phyloP scores from a whole-genome alignment of 208 protist genomes.

The Phytomonas francai region DNA sequence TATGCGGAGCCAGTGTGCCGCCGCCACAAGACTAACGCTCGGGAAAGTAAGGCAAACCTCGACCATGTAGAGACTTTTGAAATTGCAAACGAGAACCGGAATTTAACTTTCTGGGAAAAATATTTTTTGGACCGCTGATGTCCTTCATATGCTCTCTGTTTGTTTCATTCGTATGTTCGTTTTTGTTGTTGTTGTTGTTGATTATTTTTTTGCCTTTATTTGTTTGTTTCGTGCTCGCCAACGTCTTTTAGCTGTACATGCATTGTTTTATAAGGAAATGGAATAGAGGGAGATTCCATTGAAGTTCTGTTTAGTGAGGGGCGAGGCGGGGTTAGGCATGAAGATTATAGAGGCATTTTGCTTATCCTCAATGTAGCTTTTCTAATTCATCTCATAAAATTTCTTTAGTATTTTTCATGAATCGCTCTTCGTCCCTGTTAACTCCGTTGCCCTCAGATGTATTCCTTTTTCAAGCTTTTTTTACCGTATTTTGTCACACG shows the following conservation, averaged over 20 bases:
- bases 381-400: conserved; percentile 5
- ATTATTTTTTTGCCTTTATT: conserved; percentile 15
- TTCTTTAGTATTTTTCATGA: conserved; percentile 13
- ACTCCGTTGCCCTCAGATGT: not conserved
- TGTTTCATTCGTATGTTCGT: not conserved
- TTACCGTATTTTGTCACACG: not conserved
- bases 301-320: not conserved
- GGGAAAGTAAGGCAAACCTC: conserved; percentile 45
- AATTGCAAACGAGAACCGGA: conserved; percentile 49
- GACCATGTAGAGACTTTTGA: conserved; percentile 71
- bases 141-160: not conserved
- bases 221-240: conserved; percentile 5
- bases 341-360: not conserved
- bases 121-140: conserved; percentile 67
- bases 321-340: not conserved
- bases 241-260: not conserved
- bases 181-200: conserved; percentile 9
- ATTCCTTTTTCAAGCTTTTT: not conserved
- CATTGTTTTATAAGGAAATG: not conserved
- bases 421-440: not conserved
- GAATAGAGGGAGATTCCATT: not conserved
- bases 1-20: conserved; percentile 69
- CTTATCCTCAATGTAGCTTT: not conserved
- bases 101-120: conserved; percentile 48
- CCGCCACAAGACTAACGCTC: conserved; percentile 50